These are phyloP conservation scores for Sclerotinia nivalis DNA, from an alignment of 2,329 filamentous ascomycete genomes.

Conservation along the genomic window DNA sequence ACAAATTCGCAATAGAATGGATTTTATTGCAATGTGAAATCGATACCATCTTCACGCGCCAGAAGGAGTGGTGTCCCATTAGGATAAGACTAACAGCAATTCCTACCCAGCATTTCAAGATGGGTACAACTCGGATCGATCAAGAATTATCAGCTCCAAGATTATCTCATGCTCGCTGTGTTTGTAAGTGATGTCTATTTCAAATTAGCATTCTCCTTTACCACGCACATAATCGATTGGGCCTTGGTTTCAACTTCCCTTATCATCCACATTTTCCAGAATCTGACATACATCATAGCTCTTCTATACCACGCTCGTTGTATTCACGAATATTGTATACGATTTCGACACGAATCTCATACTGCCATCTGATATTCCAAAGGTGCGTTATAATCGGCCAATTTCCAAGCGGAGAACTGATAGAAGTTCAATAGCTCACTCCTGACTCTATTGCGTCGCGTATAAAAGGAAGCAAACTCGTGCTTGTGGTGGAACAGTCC, in stretches of 20 bases:
- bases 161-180: constrained; percentile 56
- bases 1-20: not conserved
- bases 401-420: not conserved
- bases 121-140: constrained; percentile 48
- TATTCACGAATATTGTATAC: constrained; percentile 55
- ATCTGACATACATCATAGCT: constrained; percentile 36
- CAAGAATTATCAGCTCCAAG: constrained; percentile 54
- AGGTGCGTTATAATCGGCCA: constrained; percentile 18
- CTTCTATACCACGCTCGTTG: constrained; percentile 56
- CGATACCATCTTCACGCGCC: not conserved
- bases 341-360: constrained; percentile 62
- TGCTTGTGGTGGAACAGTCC: constrained; percentile 61
- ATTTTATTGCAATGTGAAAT: not conserved
- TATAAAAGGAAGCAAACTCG: constrained; percentile 58
- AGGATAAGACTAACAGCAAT: constrained; percentile 1
- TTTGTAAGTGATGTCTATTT: constrained; percentile 45
- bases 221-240: not conserved
- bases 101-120: constrained; percentile 43
- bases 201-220: not conserved
- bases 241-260: not conserved
- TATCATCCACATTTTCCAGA: not conserved
- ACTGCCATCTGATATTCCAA: constrained; percentile 47
- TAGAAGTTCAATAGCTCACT: constrained; percentile 44
- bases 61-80: not conserved
- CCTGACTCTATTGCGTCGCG: constrained; percentile 39